These are phyloP conservation scores for Porpolomopsis calyptriformis DNA, from an alignment of 768 basidiomycete species.

Conservation along the genomic window DNA sequence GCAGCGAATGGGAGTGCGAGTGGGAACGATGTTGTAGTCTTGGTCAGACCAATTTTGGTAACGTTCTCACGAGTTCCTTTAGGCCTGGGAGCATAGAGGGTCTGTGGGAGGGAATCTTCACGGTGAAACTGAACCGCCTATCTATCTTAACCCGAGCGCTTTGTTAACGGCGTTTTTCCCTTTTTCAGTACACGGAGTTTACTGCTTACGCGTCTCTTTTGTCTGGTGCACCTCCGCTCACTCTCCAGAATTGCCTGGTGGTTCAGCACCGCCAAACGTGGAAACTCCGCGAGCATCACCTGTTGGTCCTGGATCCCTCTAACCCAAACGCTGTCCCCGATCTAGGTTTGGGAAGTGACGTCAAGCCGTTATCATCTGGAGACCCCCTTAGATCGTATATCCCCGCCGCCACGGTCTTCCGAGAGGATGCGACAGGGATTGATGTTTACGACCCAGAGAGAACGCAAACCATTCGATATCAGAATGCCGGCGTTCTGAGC, in stretches of 20 bases:
- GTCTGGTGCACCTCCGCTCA: slow-evolving; percentile 52
- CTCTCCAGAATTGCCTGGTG: slow-evolving; percentile 63
- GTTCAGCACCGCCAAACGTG: slow-evolving; percentile 86
- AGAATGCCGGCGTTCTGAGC: slow-evolving; percentile 13
- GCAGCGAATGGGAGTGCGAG: slow-evolving; percentile 58
- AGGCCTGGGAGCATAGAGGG: slow-evolving; percentile 62
- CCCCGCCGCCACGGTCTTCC: slow-evolving; percentile 40
- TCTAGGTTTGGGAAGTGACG: slow-evolving; percentile 17
- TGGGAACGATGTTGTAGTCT: slow-evolving; percentile 49
- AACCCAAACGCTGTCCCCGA: slow-evolving; percentile 25
- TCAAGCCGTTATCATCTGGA: slow-evolving; percentile 40
- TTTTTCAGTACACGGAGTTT: slow-evolving; percentile 67
- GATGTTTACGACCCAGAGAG: slow-evolving; percentile 36
- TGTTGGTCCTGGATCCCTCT: slow-evolving; percentile 24
- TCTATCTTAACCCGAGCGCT: background rate
- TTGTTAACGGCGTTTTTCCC: background rate
- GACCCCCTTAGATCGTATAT: slow-evolving; percentile 56
- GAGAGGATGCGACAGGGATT: slow-evolving; percentile 38
- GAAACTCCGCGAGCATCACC: slow-evolving; percentile 72
- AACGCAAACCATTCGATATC: slow-evolving; percentile 22
- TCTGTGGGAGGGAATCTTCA: slow-evolving; percentile 72
- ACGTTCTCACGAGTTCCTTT: slow-evolving; percentile 37
- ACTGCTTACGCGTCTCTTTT: slow-evolving; percentile 70
- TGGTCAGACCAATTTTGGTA: slow-evolving; percentile 21
- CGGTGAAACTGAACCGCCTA: slow-evolving; percentile 40